A percentile compares a stretch with the other conserved stretches of the same genome.
These are phyloP conservation scores for Glaciozyma martinii DNA, from an alignment of 768 basidiomycete species.

Conservation along the genomic window DNA sequence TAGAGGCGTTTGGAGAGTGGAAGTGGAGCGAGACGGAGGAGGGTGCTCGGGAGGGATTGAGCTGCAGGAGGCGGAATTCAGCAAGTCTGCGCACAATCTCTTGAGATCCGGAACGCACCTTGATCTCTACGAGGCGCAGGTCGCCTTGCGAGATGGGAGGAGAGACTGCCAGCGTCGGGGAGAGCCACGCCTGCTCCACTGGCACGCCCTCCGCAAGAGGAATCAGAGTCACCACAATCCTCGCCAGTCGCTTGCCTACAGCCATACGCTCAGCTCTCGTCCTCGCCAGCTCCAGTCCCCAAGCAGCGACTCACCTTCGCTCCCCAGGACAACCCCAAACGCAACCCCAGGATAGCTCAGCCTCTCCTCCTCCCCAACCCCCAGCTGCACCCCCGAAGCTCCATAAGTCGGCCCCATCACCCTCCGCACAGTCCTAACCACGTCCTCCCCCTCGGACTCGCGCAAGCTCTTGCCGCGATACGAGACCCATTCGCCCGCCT, in stretches of 20 bases:
- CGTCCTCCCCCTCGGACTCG: conserved; percentile 15
- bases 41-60: not conserved
- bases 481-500: conserved; percentile 8
- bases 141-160: conserved; percentile 10
- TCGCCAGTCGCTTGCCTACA: conserved; percentile 4
- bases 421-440: conserved; percentile 25
- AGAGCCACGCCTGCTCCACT: conserved; percentile 16
- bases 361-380: conserved; percentile 20
- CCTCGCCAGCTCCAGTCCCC: not conserved
- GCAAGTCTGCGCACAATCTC: not conserved
- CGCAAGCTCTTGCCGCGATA: conserved; percentile 20
- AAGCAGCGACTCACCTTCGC: conserved; percentile 19
- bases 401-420: conserved; percentile 37
- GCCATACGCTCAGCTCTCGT: not conserved
- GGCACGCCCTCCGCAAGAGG: conserved; percentile 1
- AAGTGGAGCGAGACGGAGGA: conserved; percentile 16
- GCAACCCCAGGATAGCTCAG: conserved; percentile 39
- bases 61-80: not conserved
- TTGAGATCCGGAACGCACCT: not conserved
- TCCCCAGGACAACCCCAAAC: conserved; percentile 29
- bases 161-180: conserved; percentile 2
- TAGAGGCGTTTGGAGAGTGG: conserved; percentile 2
- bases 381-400: not conserved
- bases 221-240: conserved; percentile 18
- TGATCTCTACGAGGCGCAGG: conserved; percentile 33